Conservation (phyloP, 176 grass and related monocot species). For the Musa acuminata region DNA sequence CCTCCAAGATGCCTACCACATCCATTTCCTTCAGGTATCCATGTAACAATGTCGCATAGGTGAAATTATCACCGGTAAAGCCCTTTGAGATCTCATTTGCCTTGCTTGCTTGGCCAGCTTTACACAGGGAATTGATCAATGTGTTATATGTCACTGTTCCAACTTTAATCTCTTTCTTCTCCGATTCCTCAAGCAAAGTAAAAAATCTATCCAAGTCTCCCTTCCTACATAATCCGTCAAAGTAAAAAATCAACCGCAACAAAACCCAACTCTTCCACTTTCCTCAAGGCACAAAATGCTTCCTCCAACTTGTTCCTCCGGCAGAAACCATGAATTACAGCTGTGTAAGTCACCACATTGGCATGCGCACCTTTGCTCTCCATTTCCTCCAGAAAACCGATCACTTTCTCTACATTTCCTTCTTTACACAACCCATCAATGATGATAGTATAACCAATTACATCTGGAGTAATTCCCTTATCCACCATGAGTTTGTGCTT, state of each 20-base stretch:
- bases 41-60: conserved; percentile 74
- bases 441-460: conserved; percentile 55
- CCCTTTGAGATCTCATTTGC: conserved; percentile 51
- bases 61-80: conserved; percentile 67
- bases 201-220: conserved; percentile 46
- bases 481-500: conserved; percentile 43
- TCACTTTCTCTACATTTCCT: conserved; percentile 67
- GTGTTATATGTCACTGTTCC: conserved; percentile 46
- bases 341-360: conserved; percentile 69
- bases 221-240: conserved; percentile 47
- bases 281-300: conserved; percentile 43
- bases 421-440: conserved; percentile 59
- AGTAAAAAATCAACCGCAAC: conserved; percentile 52
- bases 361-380: conserved; percentile 25
- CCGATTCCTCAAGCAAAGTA: conserved; percentile 48
- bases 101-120: conserved; percentile 45
- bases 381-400: conserved; percentile 60
- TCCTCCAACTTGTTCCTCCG: conserved; percentile 58
- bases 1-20: conserved; percentile 28
- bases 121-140: conserved; percentile 74
- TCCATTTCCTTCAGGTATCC: conserved; percentile 50
- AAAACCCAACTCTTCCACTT: conserved; percentile 46
- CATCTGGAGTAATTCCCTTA: conserved; percentile 41
- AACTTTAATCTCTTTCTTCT: conserved; percentile 42
- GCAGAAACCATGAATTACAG: conserved; percentile 61